Conservation (phyloP, 768 basidiomycete genomes). For the Hydnomerulius pinastri region DNA sequence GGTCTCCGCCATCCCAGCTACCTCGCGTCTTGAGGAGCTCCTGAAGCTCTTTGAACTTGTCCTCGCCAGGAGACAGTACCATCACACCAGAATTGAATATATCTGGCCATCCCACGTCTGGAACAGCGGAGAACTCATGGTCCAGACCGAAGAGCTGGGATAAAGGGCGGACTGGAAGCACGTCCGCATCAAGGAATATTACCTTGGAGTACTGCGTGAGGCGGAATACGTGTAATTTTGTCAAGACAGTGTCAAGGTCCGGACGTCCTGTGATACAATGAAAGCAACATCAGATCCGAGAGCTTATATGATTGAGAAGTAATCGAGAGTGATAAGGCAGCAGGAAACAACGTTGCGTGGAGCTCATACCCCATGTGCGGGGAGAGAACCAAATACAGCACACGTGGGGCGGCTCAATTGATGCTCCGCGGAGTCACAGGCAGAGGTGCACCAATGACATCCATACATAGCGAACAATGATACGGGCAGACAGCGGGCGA, state of each 20-base stretch:
- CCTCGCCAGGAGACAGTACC: constrained; percentile 78
- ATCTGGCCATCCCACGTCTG: constrained; percentile 99
- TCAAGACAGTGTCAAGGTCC: constrained; percentile 91
- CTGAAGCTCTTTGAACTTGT: constrained; percentile 78
- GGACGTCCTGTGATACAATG: constrained; percentile 69
- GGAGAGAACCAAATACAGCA: constrained; percentile 3
- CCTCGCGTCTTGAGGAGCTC: constrained; percentile 75
- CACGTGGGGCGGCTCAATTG: constrained; percentile 11
- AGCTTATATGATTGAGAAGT: background rate
- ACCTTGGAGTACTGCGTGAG: constrained; percentile 84
- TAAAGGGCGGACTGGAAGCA: constrained; percentile 84
- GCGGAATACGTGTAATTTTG: constrained; percentile 95
- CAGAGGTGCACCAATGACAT: background rate
- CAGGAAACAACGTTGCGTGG: constrained; percentile 20
- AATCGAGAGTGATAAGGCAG: constrained; percentile 13
- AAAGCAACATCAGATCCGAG: constrained; percentile 12
- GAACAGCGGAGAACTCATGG: constrained; percentile 87
- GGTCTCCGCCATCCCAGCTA: constrained; percentile 98
- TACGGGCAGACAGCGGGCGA: constrained; percentile 6
- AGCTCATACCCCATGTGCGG: constrained; percentile 9
- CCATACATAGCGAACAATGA: constrained; percentile 3
- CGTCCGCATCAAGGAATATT: constrained; percentile 91
- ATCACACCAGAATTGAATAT: constrained; percentile 98
- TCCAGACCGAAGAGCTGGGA: constrained; percentile 88
- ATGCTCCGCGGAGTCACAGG: constrained; percentile 10